Percentiles rank a stretch among this genome's conserved stretches.
Conservation (phyloP, 2,329 filamentous ascomycete species). For the Microdochium nivale region DNA sequence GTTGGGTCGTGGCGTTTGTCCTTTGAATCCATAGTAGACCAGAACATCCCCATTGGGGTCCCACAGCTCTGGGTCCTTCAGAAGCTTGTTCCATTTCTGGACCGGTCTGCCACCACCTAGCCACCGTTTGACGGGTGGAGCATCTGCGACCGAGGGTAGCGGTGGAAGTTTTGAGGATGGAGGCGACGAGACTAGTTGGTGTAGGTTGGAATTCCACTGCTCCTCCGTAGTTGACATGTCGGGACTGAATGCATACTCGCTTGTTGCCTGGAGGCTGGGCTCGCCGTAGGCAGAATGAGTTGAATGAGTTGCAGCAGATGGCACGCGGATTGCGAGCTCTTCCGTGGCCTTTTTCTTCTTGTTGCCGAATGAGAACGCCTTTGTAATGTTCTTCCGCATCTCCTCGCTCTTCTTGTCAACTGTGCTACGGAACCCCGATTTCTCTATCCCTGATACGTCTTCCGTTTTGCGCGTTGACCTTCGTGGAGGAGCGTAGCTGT, state of each 20-base stretch:
- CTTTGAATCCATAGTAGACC: slow-evolving; percentile 42
- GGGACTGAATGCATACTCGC: slow-evolving; percentile 14
- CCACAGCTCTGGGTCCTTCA: slow-evolving; percentile 53
- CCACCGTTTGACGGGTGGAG: slow-evolving; percentile 42
- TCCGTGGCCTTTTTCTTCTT: slow-evolving; percentile 34
- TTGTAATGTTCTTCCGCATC: slow-evolving; percentile 42
- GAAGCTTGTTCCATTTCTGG: slow-evolving; percentile 47
- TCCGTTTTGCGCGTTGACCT: slow-evolving; percentile 36
- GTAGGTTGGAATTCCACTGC: slow-evolving; percentile 13
- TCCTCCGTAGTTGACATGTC: slow-evolving; percentile 8
- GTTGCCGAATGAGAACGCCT: slow-evolving; percentile 41
- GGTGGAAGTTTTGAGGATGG: slow-evolving; percentile 34
- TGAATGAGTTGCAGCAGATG: slow-evolving; percentile 28
- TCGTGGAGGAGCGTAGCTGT: slow-evolving; percentile 32
- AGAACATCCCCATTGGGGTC: slow-evolving; percentile 52
- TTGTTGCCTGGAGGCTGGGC: slow-evolving; percentile 9
- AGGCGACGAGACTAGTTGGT: slow-evolving; percentile 24
- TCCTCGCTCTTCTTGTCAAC: slow-evolving; percentile 49
- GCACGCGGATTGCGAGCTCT: slow-evolving; percentile 20
- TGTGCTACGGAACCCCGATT: slow-evolving; percentile 40
- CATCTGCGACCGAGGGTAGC: slow-evolving; percentile 22
- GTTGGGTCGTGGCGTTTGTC: slow-evolving; percentile 32
- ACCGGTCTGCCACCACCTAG: slow-evolving; percentile 38
- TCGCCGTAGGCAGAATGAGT: slow-evolving; percentile 13
- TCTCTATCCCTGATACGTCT: slow-evolving; percentile 45